These are phyloP conservation scores for Fraxinus ornus DNA, from an alignment of 305 asterid species.

Conservation along the genomic window DNA sequence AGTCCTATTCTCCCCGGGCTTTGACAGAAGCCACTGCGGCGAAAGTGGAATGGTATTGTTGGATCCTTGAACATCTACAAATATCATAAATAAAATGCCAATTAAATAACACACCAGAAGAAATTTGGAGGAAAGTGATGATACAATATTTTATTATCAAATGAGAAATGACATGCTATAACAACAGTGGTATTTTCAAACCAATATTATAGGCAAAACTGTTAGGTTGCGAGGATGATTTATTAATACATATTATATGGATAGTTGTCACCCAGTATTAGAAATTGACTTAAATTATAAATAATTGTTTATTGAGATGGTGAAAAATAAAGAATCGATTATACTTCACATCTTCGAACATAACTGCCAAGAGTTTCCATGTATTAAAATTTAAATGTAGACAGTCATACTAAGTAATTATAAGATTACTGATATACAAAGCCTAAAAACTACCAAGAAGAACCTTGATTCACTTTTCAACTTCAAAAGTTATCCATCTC, in stretches of 20 bases:
- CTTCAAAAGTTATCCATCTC: background rate
- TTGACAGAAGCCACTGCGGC: constrained; percentile 93
- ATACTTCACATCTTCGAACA: background rate
- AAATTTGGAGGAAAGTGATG: constrained; percentile 3
- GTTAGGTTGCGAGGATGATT: background rate
- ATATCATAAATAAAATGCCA: constrained; percentile 19
- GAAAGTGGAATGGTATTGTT: constrained; percentile 67
- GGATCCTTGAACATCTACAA: constrained; percentile 54
- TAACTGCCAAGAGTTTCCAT: background rate
- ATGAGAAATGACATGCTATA: background rate
- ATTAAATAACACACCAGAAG: constrained; percentile 9
- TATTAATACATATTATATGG: background rate
- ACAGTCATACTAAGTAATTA: background rate
- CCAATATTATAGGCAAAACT: background rate
- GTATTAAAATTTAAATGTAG: background rate
- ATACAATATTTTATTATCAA: background rate
- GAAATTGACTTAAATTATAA: background rate
- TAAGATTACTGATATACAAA: background rate
- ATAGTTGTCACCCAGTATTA: background rate
- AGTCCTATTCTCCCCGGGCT: constrained; percentile 74
- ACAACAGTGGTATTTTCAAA: background rate
- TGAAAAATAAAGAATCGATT: background rate
- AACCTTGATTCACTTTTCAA: background rate
- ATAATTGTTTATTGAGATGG: background rate
- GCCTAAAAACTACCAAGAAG: background rate